These are phyloP conservation scores for Vachellia collinsii DNA, from an alignment of 306 rosid genomes.

Conservation along the genomic window DNA sequence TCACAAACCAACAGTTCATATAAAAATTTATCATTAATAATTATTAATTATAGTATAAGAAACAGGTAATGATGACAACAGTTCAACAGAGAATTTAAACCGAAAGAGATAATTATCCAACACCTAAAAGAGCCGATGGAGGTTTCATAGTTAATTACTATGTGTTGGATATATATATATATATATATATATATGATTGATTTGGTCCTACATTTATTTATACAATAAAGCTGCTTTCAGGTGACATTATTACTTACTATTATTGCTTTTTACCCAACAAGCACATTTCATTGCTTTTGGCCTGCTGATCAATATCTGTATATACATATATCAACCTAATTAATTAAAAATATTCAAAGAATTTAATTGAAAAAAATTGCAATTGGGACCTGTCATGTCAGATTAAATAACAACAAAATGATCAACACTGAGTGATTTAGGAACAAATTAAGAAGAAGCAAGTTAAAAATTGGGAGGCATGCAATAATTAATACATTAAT, in stretches of 20 bases:
- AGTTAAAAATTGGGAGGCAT: neutral
- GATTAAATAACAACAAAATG: conserved; percentile 31
- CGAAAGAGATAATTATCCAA: conserved; percentile 28
- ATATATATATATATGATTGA: conserved; percentile 2
- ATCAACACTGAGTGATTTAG: conserved; percentile 5
- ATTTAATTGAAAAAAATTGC: conserved; percentile 1
- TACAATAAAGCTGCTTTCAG: conserved; percentile 27
- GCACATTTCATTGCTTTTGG: conserved; percentile 37
- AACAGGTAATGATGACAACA: conserved; percentile 6
- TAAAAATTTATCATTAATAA: neutral
- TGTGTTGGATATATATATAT: conserved; percentile 23
- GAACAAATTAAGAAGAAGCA: conserved; percentile 8
- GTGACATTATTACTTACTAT: conserved; percentile 20
- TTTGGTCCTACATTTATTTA: conserved; percentile 35
- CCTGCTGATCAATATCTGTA: neutral
- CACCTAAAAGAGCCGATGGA: conserved; percentile 28
- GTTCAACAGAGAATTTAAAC: conserved; percentile 26
- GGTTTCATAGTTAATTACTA: conserved; percentile 10
- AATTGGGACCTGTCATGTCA: conserved; percentile 42
- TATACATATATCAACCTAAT: conserved; percentile 8
- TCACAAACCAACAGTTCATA: neutral
- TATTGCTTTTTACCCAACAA: conserved; percentile 47
- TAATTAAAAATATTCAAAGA: conserved; percentile 8
- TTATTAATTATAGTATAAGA: neutral
- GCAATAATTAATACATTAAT: neutral